Evolutionary conservation across 495 filamentous ascomycete species (phyloP), one percentile per base, ranked within the genome.

Genomic region (Penicillium paxilli): DNA sequence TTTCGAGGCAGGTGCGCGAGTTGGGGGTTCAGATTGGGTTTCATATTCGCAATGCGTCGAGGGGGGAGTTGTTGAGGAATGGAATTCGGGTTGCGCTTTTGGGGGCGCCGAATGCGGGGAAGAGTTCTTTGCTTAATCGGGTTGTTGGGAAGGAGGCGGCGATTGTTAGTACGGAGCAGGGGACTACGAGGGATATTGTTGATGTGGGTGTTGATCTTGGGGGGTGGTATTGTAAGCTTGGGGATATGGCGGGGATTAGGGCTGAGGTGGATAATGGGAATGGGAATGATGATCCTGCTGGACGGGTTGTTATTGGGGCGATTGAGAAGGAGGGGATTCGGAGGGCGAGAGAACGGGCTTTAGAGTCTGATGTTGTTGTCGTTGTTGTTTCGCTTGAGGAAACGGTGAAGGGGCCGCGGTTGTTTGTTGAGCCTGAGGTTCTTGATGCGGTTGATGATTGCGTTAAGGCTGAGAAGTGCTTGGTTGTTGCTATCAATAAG

Each of bases 91-190:
- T 98, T 52, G 87, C 92, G 1, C 77, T 98, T 6, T 74, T 98
- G 5, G 94, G 94, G 0, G 89, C 92, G 6, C 95, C 94, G 10
- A 98, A 98, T 72, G 93, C 87, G 0, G 94, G 94, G 17, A 98
- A 98, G 68, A 97, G 93, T 63, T 95, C 90, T 1, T 72, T 98
- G 51, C 81, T 98, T 63, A 98, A 98, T 71, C 76, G 82, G 47
- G 79, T 98, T 57, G 90, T 96, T n/a, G 92, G 92, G 2, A 77
- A 92, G 45, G 92, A 98, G 63, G 95, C 94, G 0, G 91, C 90
- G 17, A 98, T 98, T 65, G 95, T 98, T 3, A 96, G 91, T 40
- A 76, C 82, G 0, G 93, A 98, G 65, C 90, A 89, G 25, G 94
- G 94, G 0, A 98, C 94, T 0, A 98, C 94, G 1, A 75, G 94